A percentile compares a stretch with the other conserved stretches of the same genome.
Evolutionary conservation across 2,329 filamentous ascomycete genomes (phyloP).

Genomic region (Dissoconium aciculare): DNA sequence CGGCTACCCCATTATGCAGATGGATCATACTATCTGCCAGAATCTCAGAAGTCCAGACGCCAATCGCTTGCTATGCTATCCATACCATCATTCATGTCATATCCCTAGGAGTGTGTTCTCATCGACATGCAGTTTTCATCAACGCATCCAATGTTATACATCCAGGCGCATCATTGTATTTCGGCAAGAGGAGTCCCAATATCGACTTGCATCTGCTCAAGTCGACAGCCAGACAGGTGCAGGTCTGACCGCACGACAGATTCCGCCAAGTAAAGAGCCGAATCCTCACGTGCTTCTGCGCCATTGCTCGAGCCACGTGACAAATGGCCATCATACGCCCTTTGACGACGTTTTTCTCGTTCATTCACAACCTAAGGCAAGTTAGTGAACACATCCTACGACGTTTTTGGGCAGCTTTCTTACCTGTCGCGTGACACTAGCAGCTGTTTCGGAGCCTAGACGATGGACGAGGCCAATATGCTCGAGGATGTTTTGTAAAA

Average conservation of each 20-base stretch:
- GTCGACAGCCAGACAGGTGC: conserved; percentile 25
- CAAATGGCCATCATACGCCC: conserved; percentile 14
- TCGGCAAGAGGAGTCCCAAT: conserved; percentile 19
- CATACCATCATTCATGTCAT: too few species aligned
- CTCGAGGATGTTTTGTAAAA: conserved; percentile 52
- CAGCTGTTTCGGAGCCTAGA: conserved; percentile 27
- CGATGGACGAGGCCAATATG: conserved; percentile 39
- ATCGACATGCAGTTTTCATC: too few species aligned
- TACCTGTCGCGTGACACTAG: conserved; percentile 28
- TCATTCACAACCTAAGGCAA: too few species aligned
- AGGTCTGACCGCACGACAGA: conserved; percentile 24
- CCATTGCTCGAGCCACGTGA: conserved; percentile 6
- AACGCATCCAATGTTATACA: too few species aligned
- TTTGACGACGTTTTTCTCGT: conserved; percentile 26
- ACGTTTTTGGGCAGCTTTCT: too few species aligned
- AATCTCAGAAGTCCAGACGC: too few species aligned
- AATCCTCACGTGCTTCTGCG: conserved; percentile 6
- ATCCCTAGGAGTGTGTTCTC: too few species aligned
- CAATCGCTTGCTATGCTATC: too few species aligned
- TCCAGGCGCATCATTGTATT: not conserved
- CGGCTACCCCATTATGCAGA: too few species aligned
- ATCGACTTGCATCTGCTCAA: conserved; percentile 18
- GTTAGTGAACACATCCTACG: too few species aligned
- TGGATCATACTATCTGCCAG: too few species aligned
- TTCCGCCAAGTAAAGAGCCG: conserved; percentile 23